phyloP scores from a whole-genome alignment of 176 grass and related monocot species.

The Zoysia pacifica region DNA sequence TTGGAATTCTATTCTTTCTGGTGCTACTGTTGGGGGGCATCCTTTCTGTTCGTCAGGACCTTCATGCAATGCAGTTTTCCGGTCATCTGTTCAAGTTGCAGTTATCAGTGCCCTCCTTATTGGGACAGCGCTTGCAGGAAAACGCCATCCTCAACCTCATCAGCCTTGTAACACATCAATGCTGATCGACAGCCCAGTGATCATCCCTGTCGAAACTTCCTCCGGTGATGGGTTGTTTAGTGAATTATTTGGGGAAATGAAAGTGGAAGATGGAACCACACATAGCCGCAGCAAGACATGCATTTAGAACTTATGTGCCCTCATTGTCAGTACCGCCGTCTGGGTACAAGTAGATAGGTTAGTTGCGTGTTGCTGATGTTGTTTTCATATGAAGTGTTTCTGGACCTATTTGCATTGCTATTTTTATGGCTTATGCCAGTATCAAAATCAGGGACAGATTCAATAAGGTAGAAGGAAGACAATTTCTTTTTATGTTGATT shows the following conservation, averaged over 20 bases:
- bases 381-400: background rate
- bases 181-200: conserved; percentile 1
- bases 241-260: conserved; percentile 31
- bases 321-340: background rate
- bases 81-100: background rate
- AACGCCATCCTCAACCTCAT: background rate
- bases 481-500: background rate
- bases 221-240: background rate
- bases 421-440: background rate
- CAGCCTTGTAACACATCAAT: background rate
- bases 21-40: conserved; percentile 40
- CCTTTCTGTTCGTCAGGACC: conserved; percentile 37
- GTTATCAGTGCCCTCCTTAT: conserved; percentile 7
- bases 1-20: conserved; percentile 49
- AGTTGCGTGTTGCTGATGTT: background rate
- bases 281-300: conserved; percentile 15
- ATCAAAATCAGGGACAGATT: background rate
- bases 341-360: conserved; percentile 26
- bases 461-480: background rate
- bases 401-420: background rate
- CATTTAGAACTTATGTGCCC: conserved; percentile 30
- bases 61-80: background rate
- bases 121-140: background rate
- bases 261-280: conserved; percentile 15
- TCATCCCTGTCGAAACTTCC: background rate